Evolutionary conservation across 2,329 filamentous ascomycete genomes (phyloP).

Genomic region (Nannizzia gypsea): DNA sequence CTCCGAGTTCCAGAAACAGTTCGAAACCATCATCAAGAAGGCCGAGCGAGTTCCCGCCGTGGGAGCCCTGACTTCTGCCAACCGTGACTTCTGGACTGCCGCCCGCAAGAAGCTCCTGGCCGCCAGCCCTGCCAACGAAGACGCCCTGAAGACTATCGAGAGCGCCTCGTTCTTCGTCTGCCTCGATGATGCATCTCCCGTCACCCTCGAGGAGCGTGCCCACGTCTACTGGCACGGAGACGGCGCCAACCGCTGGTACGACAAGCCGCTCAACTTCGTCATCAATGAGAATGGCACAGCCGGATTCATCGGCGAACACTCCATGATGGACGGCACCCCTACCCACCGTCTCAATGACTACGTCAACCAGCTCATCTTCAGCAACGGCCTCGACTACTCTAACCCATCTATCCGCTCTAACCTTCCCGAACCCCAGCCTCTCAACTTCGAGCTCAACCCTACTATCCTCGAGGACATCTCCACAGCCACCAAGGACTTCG

Average conservation of each 20-base stretch:
- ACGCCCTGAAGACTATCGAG: constrained; percentile 69
- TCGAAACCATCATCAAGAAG: constrained; percentile 68
- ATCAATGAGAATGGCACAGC: constrained; percentile 96
- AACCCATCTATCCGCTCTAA: constrained; percentile 65
- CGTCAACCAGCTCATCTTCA: constrained; percentile 80
- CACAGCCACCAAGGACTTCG: constrained; percentile 66
- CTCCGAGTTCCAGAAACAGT: constrained; percentile 80
- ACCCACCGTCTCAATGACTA: constrained; percentile 95
- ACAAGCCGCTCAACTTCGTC: constrained; percentile 97
- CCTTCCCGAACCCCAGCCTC: constrained; percentile 64
- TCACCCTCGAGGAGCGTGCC: constrained; percentile 90
- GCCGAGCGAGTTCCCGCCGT: constrained; percentile 63
- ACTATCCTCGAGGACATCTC: constrained; percentile 67
- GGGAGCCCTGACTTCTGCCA: constrained; percentile 77
- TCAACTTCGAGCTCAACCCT: constrained; percentile 67
- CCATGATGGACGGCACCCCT: constrained; percentile 99
- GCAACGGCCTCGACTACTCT: constrained; percentile 85
- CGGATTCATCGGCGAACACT: constrained; percentile 97
- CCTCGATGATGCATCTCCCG: constrained; percentile 78
- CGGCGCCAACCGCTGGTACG: constrained; percentile 89
- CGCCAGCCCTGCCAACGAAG: constrained; percentile 66
- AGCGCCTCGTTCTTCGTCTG: constrained; percentile 84
- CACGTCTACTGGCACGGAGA: constrained; percentile 98
- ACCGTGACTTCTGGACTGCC: constrained; percentile 86
- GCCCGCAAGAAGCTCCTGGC: constrained; percentile 64